phyloP scores from a whole-genome alignment of 2,329 filamentous ascomycete species.

The Claviceps sp. region DNA sequence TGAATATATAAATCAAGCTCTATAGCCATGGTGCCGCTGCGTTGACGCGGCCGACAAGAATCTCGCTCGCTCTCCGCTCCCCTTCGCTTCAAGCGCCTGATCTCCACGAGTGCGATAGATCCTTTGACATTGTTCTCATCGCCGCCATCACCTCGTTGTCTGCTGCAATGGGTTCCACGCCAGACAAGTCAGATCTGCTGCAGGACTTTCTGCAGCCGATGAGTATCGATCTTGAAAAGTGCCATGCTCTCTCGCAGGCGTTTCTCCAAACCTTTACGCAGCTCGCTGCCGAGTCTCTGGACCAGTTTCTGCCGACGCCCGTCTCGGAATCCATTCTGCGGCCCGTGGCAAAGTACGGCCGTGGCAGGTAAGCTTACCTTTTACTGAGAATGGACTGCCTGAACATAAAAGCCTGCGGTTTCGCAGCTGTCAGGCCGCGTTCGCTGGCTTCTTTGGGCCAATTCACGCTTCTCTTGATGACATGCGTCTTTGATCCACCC shows the following conservation, averaged over 20 bases:
- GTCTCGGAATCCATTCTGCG: constrained; percentile 46
- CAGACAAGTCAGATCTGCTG: constrained; percentile 10
- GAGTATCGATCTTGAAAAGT: constrained; percentile 30
- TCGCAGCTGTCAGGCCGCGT: no score
- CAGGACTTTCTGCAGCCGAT: constrained; percentile 38
- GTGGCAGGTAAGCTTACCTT: constrained; percentile 33
- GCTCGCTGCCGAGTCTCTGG: constrained; percentile 36
- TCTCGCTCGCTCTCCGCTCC: background rate
- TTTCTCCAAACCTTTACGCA: constrained; percentile 33
- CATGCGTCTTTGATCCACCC: no score
- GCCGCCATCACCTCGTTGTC: constrained; percentile 9
- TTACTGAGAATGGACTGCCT: background rate
- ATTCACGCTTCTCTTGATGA: no score
- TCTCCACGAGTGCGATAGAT: background rate
- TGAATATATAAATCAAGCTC: background rate
- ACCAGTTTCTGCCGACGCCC: constrained; percentile 48
- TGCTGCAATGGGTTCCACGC: constrained; percentile 3
- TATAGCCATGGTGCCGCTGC: background rate
- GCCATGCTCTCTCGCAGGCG: constrained; percentile 32
- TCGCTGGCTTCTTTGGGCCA: no score
- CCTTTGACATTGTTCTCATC: background rate
- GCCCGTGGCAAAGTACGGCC: constrained; percentile 27
- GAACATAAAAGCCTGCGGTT: no score
- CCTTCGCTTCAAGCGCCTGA: background rate
- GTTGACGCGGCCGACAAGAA: background rate